Conservation (phyloP, 192 early-diverging fungal genomes). For the Dissophora ornata region DNA sequence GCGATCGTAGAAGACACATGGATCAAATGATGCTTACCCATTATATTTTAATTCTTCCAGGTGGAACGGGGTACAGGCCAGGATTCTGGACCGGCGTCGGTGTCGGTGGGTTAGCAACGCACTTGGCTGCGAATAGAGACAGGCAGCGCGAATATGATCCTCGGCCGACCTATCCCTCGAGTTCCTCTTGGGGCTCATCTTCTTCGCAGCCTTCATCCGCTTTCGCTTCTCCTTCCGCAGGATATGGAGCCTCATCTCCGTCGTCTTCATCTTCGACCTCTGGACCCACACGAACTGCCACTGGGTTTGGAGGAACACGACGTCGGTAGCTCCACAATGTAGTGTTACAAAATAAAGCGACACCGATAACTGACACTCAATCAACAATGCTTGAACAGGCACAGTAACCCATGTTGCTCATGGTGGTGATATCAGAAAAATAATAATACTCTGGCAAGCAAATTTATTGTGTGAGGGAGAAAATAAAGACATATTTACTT, state of each 20-base stretch:
- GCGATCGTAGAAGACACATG: no score
- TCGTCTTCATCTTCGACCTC: constrained; percentile 26
- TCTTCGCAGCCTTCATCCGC: constrained; percentile 1
- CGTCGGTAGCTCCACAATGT: constrained; percentile 10
- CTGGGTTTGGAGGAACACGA: constrained; percentile 50
- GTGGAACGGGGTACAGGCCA: constrained; percentile 33
- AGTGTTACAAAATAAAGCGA: neutral
- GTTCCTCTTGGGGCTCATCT: neutral
- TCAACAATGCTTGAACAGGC: neutral
- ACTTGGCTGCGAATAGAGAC: constrained; percentile 32
- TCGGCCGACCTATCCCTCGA: neutral
- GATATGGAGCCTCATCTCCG: constrained; percentile 11
- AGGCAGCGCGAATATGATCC: neutral
- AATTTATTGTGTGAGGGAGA: neutral
- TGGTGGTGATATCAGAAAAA: no score
- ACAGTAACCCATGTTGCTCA: no score
- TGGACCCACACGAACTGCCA: constrained; percentile 20
- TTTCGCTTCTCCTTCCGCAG: constrained; percentile 23
- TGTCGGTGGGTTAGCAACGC: constrained; percentile 30
- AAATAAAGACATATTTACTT: constrained; percentile 39
- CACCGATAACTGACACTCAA: no score
- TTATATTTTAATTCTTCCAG: no score
- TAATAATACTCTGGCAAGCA: neutral
- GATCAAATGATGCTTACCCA: no score
- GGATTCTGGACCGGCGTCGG: constrained; percentile 56